These are phyloP conservation scores for Globisporangium paddicum DNA, from an alignment of 352 stramenopile genomes.

Conservation along the genomic window DNA sequence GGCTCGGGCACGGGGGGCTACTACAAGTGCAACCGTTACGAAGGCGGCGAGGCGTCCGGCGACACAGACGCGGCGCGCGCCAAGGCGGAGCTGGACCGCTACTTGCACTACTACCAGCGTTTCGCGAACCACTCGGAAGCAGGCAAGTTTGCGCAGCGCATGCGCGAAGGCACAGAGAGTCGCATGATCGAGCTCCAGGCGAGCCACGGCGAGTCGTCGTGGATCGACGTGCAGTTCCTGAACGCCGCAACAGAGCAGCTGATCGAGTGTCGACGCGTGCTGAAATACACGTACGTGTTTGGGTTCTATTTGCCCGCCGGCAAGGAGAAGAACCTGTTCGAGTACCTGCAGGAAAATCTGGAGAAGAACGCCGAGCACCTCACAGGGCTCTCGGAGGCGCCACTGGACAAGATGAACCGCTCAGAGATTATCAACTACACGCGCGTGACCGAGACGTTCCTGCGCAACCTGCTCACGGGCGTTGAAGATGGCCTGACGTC, in stretches of 20 bases:
- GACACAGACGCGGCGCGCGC: slow-evolving; percentile 89
- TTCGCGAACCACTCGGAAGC: slow-evolving; percentile 96
- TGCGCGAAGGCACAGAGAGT: slow-evolving; percentile 93
- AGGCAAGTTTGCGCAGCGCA: slow-evolving; percentile 96
- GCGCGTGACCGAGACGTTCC: slow-evolving; percentile 90
- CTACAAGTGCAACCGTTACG: slow-evolving; percentile 99
- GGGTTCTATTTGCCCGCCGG: slow-evolving; percentile 91
- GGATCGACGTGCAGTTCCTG: slow-evolving; percentile 98
- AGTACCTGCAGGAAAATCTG: slow-evolving; percentile 93
- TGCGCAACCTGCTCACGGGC: slow-evolving; percentile 87
- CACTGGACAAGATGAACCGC: slow-evolving; percentile 90
- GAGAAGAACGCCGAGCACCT: slow-evolving; percentile 93
- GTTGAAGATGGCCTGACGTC: slow-evolving; percentile 88
- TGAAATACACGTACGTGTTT: slow-evolving; percentile 98
- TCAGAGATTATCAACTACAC: slow-evolving; percentile 95
- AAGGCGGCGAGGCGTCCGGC: slow-evolving; percentile 42
- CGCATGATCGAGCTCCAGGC: slow-evolving; percentile 96
- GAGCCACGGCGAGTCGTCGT: slow-evolving; percentile 86
- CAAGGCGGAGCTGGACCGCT: slow-evolving; percentile 97
- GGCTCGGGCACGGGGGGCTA: slow-evolving; percentile 96
- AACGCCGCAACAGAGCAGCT: slow-evolving; percentile 95
- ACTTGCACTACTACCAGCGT: slow-evolving; percentile 99
- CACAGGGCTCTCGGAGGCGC: slow-evolving; percentile 87
- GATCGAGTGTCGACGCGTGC: slow-evolving; percentile 96
- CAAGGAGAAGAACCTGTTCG: slow-evolving; percentile 93